Base-by-base conservation (phyloP, 116 monocot species). In the Cymodocea nodosa region DNA sequence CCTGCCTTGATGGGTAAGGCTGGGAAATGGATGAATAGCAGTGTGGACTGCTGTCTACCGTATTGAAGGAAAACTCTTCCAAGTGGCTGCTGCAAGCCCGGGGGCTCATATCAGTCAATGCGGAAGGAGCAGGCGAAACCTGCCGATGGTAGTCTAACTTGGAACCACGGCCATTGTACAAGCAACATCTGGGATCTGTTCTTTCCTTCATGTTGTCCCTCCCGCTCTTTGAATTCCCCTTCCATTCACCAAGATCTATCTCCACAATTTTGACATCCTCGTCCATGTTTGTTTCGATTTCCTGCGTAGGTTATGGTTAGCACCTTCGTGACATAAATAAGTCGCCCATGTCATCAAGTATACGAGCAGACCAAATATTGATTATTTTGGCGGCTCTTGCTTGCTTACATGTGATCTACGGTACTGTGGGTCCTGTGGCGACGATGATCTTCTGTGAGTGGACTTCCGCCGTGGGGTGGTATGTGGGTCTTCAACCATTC, bases 251-350 rank as follows among this genome's bases (percentile, higher is more conserved):
- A 50, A 71, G 59, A 74, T 89, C 89, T 85, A 93, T 80, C 67
- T 94, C 90, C 60, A 89, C 89, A 50, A 81, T 79, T 59, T 83
- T 85, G 35, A 76, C 67, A 40, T 84, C 70, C 24, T 90, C 87
- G 17, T 90, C 85, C 35, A 59, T 51, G 52, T 52, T 74, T 52
- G 66, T 71, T 68, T 86, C 76, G 60, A 65, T 74, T 56, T 89
- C 85, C 87, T 92, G 59, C 71, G 71, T 49, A n/a, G 6, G 23
- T 35, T 64, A 20, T 11, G 14, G 18, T 44, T 58, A 10, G 15
- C 23, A 58, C 7, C 13, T 20, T 58, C 11, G 12, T 24, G 58
- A 58, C 8, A 44, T 44, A 3, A 44, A 6, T 6, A 44, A 44
- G 44, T 44, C 2, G n/a, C n/a, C n/a, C n/a, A n/a, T n/a, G n/a